These are phyloP conservation scores for Astrocystis sublimbata DNA, from an alignment of 495 filamentous ascomycete species.

Conservation along the genomic window DNA sequence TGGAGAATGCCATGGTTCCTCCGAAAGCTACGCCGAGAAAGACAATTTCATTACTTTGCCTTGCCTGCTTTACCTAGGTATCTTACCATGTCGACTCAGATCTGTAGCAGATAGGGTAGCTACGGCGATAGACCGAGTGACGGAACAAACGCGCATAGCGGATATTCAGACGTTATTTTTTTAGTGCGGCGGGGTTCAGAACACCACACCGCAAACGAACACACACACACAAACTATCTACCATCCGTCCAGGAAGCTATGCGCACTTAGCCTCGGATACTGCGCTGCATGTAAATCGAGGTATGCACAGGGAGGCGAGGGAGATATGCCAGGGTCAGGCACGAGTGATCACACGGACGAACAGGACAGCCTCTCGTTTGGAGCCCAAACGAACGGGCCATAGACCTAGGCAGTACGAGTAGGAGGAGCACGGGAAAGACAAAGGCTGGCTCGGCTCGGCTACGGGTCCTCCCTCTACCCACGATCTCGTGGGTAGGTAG, in stretches of 20 bases:
- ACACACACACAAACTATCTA: no score
- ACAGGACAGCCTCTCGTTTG: conserved; percentile 1
- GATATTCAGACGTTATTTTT: no score
- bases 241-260: no score
- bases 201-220: no score
- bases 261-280: background rate
- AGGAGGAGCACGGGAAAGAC: background rate
- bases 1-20: conserved; percentile 1
- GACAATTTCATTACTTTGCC: background rate
- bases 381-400: no score
- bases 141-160: background rate
- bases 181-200: no score
- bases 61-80: background rate
- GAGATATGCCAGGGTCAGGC: background rate
- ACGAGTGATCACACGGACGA: conserved; percentile 1
- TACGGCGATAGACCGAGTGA: background rate
- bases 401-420: no score
- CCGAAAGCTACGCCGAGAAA: background rate
- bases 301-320: no score
- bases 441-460: conserved; percentile 1
- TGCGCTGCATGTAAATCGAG: background rate
- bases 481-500: conserved; percentile 8
- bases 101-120: background rate
- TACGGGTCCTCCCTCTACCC: conserved; percentile 16
- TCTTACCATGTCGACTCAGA: conserved; percentile 4